A percentile compares a stretch with the other conserved stretches of the same genome.
These are phyloP conservation scores for Mycena sp. DNA, from an alignment of 1,284 basidiomycete species.

Conservation along the genomic window DNA sequence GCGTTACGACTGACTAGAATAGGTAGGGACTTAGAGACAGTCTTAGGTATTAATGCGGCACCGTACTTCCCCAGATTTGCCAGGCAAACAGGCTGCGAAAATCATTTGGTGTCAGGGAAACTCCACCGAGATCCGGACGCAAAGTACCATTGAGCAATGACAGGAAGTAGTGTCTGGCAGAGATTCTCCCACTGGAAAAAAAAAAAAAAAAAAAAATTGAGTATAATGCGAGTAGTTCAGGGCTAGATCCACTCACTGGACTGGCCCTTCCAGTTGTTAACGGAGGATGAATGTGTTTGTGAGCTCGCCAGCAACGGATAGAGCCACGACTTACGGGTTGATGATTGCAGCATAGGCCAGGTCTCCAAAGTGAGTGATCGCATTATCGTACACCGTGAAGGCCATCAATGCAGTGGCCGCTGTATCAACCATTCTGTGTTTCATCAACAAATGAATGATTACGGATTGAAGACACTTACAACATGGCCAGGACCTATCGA, in stretches of 20 bases:
- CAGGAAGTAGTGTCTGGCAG: too few species aligned
- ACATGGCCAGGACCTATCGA: background rate
- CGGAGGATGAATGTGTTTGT: too few species aligned
- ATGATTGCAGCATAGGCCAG: background rate
- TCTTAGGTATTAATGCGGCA: background rate
- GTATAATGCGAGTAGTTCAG: too few species aligned
- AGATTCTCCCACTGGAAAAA: too few species aligned
- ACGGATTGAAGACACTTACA: background rate
- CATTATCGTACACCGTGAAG: background rate
- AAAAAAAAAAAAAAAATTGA: too few species aligned
- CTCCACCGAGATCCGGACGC: background rate
- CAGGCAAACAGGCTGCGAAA: background rate
- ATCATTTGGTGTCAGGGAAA: background rate
- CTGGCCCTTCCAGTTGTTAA: too few species aligned
- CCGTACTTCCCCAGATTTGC: background rate
- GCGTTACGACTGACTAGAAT: background rate
- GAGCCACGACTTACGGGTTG: background rate
- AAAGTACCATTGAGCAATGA: slow-evolving; percentile 1
- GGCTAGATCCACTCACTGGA: too few species aligned
- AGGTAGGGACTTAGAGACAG: background rate
- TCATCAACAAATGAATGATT: background rate
- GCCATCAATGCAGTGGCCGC: background rate
- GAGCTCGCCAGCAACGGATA: too few species aligned
- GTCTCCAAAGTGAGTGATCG: background rate
- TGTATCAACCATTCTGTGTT: background rate